Evolutionary conservation across 169 alveolate genomes (phyloP).

Genomic region (Plasmodium reichenowi): DNA sequence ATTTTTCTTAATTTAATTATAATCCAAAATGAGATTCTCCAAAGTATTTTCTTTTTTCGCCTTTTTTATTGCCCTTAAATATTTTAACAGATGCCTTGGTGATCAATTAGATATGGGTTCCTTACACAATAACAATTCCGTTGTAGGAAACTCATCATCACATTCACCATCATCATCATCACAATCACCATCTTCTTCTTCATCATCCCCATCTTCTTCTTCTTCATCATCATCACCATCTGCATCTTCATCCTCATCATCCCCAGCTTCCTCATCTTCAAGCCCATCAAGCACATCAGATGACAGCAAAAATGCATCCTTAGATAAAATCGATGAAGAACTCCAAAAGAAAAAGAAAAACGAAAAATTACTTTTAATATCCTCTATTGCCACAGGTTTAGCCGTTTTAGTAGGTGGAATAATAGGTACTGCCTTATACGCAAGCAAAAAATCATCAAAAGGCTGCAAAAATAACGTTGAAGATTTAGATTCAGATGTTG

Average conservation of each 20-base stretch:
- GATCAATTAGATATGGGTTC: constrained; percentile 14
- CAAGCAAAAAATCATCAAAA: constrained; percentile 1
- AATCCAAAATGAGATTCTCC: constrained; percentile 39
- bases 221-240: constrained; percentile 12
- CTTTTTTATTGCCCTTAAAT: constrained; percentile 28
- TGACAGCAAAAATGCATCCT: constrained; percentile 12
- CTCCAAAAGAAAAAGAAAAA: constrained; percentile 25
- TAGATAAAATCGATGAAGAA: constrained; percentile 34
- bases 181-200: background rate
- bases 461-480: no score
- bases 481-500: no score
- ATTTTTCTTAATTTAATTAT: no score
- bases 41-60: constrained; percentile 26
- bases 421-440: constrained; percentile 20
- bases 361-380: constrained; percentile 22
- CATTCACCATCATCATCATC: background rate
- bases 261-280: constrained; percentile 28
- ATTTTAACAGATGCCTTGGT: constrained; percentile 18
- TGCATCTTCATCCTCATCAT: constrained; percentile 1
- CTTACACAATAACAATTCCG: background rate
- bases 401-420: constrained; percentile 34
- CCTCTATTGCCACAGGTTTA: constrained; percentile 26
- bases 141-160: no score
- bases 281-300: constrained; percentile 7
- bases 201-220: background rate